phyloP scores from a whole-genome alignment of 352 stramenopile genomes.

The Pythium phragmiticola region DNA sequence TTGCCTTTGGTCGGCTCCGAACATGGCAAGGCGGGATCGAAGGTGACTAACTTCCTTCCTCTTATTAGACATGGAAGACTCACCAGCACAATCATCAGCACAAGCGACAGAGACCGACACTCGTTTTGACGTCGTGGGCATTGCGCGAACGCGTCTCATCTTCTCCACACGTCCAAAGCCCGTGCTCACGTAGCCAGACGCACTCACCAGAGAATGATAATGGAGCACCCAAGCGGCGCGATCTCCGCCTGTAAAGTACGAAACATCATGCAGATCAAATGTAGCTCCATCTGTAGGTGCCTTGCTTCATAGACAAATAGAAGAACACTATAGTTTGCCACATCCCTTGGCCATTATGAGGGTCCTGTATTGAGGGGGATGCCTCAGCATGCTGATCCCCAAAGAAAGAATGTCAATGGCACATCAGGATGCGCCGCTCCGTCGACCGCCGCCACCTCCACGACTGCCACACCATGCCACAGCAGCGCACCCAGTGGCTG shows the following conservation, averaged over 20 bases:
- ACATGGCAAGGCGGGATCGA: too few species aligned
- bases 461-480: neutral
- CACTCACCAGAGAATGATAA: neutral
- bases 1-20: too few species aligned
- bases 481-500: neutral
- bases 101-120: neutral
- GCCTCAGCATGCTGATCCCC: neutral
- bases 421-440: neutral
- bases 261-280: neutral
- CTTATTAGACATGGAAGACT: slow-evolving; percentile 16
- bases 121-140: slow-evolving; percentile 77
- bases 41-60: neutral
- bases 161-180: slow-evolving; percentile 79
- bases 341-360: neutral
- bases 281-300: neutral
- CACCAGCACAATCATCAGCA: neutral
- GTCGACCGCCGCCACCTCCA: neutral
- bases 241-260: neutral
- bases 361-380: neutral
- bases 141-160: slow-evolving; percentile 72
- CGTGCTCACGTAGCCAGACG: slow-evolving; percentile 37
- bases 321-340: neutral
- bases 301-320: neutral
- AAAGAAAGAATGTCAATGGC: neutral
- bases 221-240: neutral